Base-by-base conservation (phyloP, 345 rosid genomes). In the Dovyalis caffra region DNA sequence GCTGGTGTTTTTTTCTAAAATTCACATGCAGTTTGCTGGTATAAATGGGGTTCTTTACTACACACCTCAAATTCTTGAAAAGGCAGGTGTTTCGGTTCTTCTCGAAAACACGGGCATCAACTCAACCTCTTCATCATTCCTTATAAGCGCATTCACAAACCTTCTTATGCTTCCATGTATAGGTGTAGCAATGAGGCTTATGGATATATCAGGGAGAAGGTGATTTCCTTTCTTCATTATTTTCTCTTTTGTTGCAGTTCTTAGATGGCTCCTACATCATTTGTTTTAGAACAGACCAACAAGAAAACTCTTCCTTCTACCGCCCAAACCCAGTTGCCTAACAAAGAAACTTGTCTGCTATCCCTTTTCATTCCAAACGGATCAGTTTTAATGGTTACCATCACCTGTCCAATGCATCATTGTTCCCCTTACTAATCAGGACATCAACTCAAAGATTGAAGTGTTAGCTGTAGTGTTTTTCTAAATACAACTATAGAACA, bases 191-290 rank as follows among this genome's bases (percentile, higher is more conserved):
- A 95, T 95, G 99, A 86, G 87, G 77, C 97, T 95, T 40, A 90
- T 95, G 97, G 99, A 95, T 81, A 78, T 90, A 65, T 74, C 98
- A 3, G 98, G 99, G 82, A 89, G 99, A 88, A 90, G 98, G 99
- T 93, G 72, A 76, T 21, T 68, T 12, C 20, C 9, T 34, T 75
- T 71, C 35, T 58, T 25, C 71, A 10, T 40, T 7, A 20, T 0
- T 43, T 69, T 29, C 34, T 61, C 47, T 66, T 16, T 60, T n/a
- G 28, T 26, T 63, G 20, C 14, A 14, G 38, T 15, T 57, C 26
- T 34, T 29, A 25, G 33, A 29, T 15, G 6, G 29, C 18, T 2
- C 20, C 64, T 61, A 1, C 32, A 9, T 25, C 64, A 9, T 29
- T 60, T 61, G 29, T 29, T 60, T 25, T 26, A 21, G 35, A 26